These are phyloP conservation scores for Ophiocordyceps camponoti-leonardi DNA, from an alignment of 2,329 filamentous ascomycete species.

Conservation along the genomic window DNA sequence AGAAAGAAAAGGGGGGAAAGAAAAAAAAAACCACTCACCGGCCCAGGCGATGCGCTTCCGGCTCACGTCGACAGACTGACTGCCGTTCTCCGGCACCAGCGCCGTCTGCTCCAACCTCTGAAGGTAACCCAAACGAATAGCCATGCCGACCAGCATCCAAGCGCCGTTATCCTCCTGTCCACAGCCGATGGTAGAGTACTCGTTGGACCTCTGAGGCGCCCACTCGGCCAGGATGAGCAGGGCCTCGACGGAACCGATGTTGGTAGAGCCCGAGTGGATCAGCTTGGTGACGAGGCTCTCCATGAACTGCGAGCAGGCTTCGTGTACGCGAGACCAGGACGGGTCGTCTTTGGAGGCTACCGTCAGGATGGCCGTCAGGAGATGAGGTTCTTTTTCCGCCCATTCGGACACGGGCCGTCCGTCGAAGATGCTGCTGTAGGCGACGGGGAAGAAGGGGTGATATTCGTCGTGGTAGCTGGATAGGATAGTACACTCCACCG, in stretches of 20 bases:
- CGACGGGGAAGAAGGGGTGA: slow-evolving; percentile 54
- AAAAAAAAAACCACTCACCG: slow-evolving; percentile 13
- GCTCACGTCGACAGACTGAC: slow-evolving; percentile 40
- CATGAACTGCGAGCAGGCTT: slow-evolving; percentile 52
- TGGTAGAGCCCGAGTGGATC: slow-evolving; percentile 47
- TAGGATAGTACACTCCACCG: too few species aligned
- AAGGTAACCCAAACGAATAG: slow-evolving; percentile 52
- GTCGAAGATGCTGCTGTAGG: slow-evolving; percentile 40
- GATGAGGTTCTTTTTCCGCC: slow-evolving; percentile 43
- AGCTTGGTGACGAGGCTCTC: slow-evolving; percentile 49
- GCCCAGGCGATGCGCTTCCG: slow-evolving; percentile 54
- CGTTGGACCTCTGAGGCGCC: slow-evolving; percentile 48
- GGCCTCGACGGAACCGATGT: slow-evolving; percentile 55
- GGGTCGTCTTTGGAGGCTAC: slow-evolving; percentile 56
- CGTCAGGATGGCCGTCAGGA: slow-evolving; percentile 52
- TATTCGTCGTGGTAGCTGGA: slow-evolving; percentile 45
- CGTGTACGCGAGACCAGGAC: slow-evolving; percentile 44
- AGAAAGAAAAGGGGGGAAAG: too few species aligned
- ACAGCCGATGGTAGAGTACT: slow-evolving; percentile 45
- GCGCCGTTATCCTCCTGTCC: slow-evolving; percentile 59
- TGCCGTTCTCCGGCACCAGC: slow-evolving; percentile 40
- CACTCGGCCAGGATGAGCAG: slow-evolving; percentile 55
- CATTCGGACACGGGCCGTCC: slow-evolving; percentile 33
- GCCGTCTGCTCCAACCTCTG: slow-evolving; percentile 52
- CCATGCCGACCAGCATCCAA: slow-evolving; percentile 62